Conservation (phyloP, 768 basidiomycete genomes). For the Amanita pseudoporphyria region DNA sequence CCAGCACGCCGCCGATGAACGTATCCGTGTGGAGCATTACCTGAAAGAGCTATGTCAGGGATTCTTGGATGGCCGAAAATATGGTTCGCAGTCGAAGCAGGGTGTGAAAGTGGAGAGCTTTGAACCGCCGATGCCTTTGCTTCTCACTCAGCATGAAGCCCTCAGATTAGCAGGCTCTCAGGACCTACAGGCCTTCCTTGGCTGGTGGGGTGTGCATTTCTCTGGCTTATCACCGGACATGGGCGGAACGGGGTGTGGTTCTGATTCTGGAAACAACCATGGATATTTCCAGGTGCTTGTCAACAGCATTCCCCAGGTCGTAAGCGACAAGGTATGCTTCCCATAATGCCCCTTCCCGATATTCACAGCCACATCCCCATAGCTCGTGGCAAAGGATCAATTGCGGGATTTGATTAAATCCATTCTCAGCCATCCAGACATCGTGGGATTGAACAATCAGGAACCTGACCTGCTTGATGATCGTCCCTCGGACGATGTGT, state of each 20-base stretch:
- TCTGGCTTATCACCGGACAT: constrained; percentile 19
- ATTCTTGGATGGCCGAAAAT: constrained; percentile 38
- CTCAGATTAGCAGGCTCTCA: constrained; percentile 32
- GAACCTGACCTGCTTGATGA: constrained; percentile 12
- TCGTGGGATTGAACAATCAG: constrained; percentile 22
- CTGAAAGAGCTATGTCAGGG: constrained; percentile 66
- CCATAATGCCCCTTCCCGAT: constrained; percentile 11
- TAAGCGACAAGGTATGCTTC: constrained; percentile 62
- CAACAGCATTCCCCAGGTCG: constrained; percentile 53
- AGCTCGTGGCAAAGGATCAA: constrained; percentile 64
- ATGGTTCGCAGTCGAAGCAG: constrained; percentile 15
- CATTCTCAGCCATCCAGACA: constrained; percentile 54
- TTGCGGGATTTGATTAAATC: constrained; percentile 68
- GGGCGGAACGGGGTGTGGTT: constrained; percentile 13
- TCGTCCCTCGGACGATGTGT: constrained; percentile 18
- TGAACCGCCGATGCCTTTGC: constrained; percentile 45
- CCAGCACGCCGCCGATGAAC: constrained; percentile 98
- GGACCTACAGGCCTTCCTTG: constrained; percentile 38
- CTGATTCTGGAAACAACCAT: constrained; percentile 21
- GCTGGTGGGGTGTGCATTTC: constrained; percentile 64
- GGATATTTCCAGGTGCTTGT: constrained; percentile 62
- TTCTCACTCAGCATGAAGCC: constrained; percentile 62
- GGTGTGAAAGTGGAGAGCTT: constrained; percentile 34
- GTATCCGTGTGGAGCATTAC: constrained; percentile 82
- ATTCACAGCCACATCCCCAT: constrained; percentile 8